Percentiles rank a stretch among this genome's conserved stretches.
Evolutionary conservation across 768 basidiomycete genomes (phyloP).

Genomic region (Auricularia cornea): DNA sequence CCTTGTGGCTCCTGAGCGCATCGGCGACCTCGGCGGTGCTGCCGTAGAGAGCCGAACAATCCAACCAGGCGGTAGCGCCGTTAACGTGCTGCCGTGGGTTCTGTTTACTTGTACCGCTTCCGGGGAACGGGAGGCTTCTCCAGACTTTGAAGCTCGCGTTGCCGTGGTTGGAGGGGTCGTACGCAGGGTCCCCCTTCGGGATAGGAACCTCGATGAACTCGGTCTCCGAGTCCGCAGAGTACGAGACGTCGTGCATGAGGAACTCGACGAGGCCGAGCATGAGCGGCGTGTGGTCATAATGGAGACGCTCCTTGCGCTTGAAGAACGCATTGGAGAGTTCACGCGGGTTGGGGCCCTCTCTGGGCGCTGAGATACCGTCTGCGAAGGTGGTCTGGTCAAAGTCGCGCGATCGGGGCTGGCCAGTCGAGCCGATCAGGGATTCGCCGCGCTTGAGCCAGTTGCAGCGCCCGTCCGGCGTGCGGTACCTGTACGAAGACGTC

Average conservation of each 20-base stretch:
- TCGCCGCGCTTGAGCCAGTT: slow-evolving; percentile 1
- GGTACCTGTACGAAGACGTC: background rate
- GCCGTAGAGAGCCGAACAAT: background rate
- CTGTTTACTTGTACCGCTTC: background rate
- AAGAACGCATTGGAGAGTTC: background rate
- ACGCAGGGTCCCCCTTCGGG: background rate
- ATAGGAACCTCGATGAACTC: background rate
- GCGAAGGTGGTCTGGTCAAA: background rate
- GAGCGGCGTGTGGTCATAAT: background rate
- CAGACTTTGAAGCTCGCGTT: background rate
- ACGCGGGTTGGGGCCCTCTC: background rate
- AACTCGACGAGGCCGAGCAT: slow-evolving; percentile 1
- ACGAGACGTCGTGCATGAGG: background rate
- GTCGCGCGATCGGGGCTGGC: background rate
- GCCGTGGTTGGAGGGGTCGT: background rate
- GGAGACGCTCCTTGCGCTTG: slow-evolving; percentile 1
- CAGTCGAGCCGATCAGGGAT: background rate
- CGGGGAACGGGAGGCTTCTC: background rate
- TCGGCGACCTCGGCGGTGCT: background rate
- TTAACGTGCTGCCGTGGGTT: background rate
- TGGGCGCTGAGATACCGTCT: background rate
- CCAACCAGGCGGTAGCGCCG: background rate
- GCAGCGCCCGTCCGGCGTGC: background rate
- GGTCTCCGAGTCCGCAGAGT: background rate
- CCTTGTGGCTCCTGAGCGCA: background rate